Percentiles rank a stretch among this genome's conserved stretches.
phyloP scores from a whole-genome alignment of 176 grass and related monocot genomes.

The Triticum turgidum region DNA sequence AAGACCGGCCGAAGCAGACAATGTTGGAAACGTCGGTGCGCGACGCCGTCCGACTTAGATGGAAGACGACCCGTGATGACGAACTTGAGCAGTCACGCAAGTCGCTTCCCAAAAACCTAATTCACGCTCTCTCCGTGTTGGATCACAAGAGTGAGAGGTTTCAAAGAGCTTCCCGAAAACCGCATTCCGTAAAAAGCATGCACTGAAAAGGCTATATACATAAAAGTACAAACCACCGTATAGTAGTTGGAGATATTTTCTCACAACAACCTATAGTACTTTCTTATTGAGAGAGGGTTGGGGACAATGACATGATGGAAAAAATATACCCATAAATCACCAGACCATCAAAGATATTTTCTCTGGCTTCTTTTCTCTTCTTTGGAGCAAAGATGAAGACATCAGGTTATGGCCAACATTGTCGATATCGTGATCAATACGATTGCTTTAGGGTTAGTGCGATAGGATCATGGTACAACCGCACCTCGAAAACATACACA shows the following conservation, averaged over 20 bases:
- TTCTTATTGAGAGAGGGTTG: not conserved
- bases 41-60: too few relatives aligned
- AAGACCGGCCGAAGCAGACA: too few relatives aligned
- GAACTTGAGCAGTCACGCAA: too few relatives aligned
- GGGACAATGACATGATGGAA: not conserved
- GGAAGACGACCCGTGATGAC: too few relatives aligned
- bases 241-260: slow-evolving; percentile 16
- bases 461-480: not conserved
- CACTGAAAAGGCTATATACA: not conserved
- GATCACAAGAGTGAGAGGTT: too few relatives aligned
- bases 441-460: not conserved
- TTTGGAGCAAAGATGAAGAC: not conserved
- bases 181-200: not conserved
- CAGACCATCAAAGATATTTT: not conserved
- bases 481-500: not conserved
- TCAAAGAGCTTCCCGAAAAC: too few relatives aligned
- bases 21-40: too few relatives aligned
- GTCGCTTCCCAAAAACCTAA: too few relatives aligned
- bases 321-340: not conserved
- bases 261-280: not conserved
- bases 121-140: too few relatives aligned
- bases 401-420: not conserved
- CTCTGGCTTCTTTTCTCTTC: not conserved
- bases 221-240: not conserved
- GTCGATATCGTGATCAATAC: not conserved